Conservation (phyloP, 1,284 basidiomycete genomes). For the Microstroma glucosiphilum region DNA sequence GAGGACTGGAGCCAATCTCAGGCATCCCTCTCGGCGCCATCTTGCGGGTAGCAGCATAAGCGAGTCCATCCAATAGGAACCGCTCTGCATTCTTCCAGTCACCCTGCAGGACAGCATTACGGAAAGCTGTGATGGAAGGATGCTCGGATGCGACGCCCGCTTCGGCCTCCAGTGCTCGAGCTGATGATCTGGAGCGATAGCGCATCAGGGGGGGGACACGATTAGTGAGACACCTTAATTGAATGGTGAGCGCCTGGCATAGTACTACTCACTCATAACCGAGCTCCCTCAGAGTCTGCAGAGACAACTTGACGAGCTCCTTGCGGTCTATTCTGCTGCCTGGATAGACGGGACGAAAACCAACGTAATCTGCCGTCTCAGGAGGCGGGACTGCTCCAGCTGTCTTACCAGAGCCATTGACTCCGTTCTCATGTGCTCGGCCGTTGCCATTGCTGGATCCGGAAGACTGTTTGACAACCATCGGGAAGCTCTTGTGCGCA, state of each 20-base stretch:
- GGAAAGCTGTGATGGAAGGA: constrained; percentile 70
- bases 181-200: constrained; percentile 64
- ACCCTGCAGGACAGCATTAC: constrained; percentile 72
- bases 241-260: not conserved
- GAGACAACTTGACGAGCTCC: constrained; percentile 81
- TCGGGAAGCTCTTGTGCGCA: too few relatives aligned
- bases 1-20: not conserved
- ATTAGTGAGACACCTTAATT: not conserved
- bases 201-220: constrained; percentile 17
- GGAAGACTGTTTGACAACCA: not conserved
- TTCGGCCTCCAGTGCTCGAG: constrained; percentile 78
- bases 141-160: constrained; percentile 84
- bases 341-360: constrained; percentile 51
- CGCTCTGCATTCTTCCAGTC: constrained; percentile 75
- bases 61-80: constrained; percentile 57
- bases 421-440: too few relatives aligned
- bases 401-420: not conserved
- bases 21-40: constrained; percentile 12
- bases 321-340: constrained; percentile 64
- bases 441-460: not conserved
- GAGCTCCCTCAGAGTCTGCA: constrained; percentile 85
- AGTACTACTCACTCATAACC: constrained; percentile 74
- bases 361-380: constrained; percentile 7
- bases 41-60: constrained; percentile 25
- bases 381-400: not conserved